Evolutionary conservation across 2,329 filamentous ascomycete species (phyloP), one percentile per base, ranked within the genome.

Genomic region (Cercospora beticola): DNA sequence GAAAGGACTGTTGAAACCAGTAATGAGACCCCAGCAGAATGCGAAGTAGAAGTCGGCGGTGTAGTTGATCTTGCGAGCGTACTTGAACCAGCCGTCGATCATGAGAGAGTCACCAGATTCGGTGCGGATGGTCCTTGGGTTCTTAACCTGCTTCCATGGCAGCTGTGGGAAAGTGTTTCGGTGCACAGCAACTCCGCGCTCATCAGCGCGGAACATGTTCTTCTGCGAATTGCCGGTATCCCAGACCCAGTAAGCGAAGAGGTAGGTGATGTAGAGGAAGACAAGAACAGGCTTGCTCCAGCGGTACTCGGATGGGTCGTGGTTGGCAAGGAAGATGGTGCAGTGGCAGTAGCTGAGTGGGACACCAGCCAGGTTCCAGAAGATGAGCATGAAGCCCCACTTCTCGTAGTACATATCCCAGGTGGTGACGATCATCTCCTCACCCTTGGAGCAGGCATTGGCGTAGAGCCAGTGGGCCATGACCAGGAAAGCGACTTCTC

Each of bases 331-430:
- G 82, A 92, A 97, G 75, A 97, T 88, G 60, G 92, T 94, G 86
- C 92, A 95, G 84, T 97, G 93, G 83, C 93, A 97, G 86, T 97
- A 97, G 65, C 89, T 93, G 63, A 97, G 86, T 14, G 93, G 93
- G 28, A 97, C 93, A 73, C 93, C 93, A 58, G 93, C 93, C 79
- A 97, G 85, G 82, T 97, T 97, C 93, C 93, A 97, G 87, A 97
- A 97, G 80, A 96, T 96, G 73, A 97, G 87, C 93, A 97, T 97
- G 84, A 97, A 97, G 63, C 93, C 93, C 88, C 92, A 94, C 83
- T 97, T 97, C 85, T 97, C 93, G 76, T 93, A 94, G 84, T 96
- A 97, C 90, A 97, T 97, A 77, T 97, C 93, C 89, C 93, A 97
- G 61, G 92, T 95, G 8, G 91, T 91, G 68, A 93, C 87, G 80